Evolutionary conservation across 2,329 filamentous ascomycete species (phyloP).

Genomic region (Lizonia empirigonia): DNA sequence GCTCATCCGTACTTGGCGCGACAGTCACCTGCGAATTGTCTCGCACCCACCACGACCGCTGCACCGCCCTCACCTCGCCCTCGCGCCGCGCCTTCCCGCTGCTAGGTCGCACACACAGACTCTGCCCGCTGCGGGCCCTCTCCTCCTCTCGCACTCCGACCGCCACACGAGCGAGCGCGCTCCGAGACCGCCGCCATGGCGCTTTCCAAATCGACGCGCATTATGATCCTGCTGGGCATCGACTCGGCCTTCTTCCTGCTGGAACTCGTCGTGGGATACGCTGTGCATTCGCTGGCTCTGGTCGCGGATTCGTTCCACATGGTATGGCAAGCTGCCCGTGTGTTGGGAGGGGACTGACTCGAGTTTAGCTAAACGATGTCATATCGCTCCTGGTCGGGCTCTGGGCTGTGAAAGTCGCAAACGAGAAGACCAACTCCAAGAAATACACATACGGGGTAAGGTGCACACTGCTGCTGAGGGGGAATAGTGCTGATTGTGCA

Average conservation of each 20-base stretch:
- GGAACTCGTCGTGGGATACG: conserved; percentile 81
- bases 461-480: conserved; percentile 21
- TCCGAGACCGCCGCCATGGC: conserved; percentile 63
- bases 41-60: conserved; percentile 3
- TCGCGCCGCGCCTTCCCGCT: neutral
- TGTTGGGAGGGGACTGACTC: conserved; percentile 19
- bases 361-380: conserved; percentile 84
- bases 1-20: conserved; percentile 6
- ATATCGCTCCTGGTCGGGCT: conserved; percentile 89
- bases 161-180: conserved; percentile 10
- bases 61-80: neutral
- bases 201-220: conserved; percentile 90
- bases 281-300: conserved; percentile 87
- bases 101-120: neutral
- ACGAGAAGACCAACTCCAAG: conserved; percentile 78
- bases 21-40: neutral
- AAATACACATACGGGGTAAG: conserved; percentile 93
- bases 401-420: conserved; percentile 92
- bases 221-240: conserved; percentile 89
- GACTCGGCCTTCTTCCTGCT: conserved; percentile 89
- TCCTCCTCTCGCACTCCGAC: neutral
- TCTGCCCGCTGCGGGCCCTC: conserved; percentile 9
- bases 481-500: conserved; percentile 20
- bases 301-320: conserved; percentile 99
- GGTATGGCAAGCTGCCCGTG: conserved; percentile 60